A percentile compares a stretch with the other conserved stretches of the same genome.
These are phyloP conservation scores for Pythium biforme DNA, from an alignment of 352 stramenopile species.

Conservation along the genomic window DNA sequence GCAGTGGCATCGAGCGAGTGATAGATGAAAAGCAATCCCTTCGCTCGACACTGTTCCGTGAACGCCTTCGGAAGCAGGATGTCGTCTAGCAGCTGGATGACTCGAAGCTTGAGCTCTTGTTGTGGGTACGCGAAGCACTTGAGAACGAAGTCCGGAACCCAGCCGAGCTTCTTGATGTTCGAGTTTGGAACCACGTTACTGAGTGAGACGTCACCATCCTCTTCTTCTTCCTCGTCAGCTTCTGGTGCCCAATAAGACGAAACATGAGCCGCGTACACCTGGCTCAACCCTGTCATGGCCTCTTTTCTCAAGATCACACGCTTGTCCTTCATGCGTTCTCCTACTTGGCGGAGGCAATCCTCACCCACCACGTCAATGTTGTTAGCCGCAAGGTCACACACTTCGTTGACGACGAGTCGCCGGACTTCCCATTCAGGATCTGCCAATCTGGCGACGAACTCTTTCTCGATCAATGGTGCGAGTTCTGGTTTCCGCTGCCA, in stretches of 20 bases:
- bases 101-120: conserved; percentile 78
- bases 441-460: conserved; percentile 67
- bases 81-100: conserved; percentile 83
- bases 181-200: conserved; percentile 31
- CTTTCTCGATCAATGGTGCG: conserved; percentile 56
- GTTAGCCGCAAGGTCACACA: conserved; percentile 81
- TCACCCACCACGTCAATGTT: conserved; percentile 64
- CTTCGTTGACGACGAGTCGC: conserved; percentile 67
- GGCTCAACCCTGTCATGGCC: conserved; percentile 85
- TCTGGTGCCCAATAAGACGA: conserved; percentile 50
- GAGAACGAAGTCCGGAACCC: conserved; percentile 81
- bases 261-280: conserved; percentile 77
- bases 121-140: conserved; percentile 87
- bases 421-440: conserved; percentile 86
- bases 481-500: conserved; percentile 73
- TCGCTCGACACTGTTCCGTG: conserved; percentile 48
- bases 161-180: conserved; percentile 67
- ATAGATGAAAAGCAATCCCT: conserved; percentile 73
- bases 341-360: conserved; percentile 65
- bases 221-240: conserved; percentile 23
- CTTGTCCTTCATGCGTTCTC: conserved; percentile 89
- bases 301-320: conserved; percentile 77
- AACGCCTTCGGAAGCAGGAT: conserved; percentile 76
- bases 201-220: conserved; percentile 24
- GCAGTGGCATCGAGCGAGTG: conserved; percentile 57